Evolutionary conservation across 192 early-diverging fungal genomes (phyloP), one percentile per base, ranked within the genome.

Genomic region (Podila epicladia): DNA sequence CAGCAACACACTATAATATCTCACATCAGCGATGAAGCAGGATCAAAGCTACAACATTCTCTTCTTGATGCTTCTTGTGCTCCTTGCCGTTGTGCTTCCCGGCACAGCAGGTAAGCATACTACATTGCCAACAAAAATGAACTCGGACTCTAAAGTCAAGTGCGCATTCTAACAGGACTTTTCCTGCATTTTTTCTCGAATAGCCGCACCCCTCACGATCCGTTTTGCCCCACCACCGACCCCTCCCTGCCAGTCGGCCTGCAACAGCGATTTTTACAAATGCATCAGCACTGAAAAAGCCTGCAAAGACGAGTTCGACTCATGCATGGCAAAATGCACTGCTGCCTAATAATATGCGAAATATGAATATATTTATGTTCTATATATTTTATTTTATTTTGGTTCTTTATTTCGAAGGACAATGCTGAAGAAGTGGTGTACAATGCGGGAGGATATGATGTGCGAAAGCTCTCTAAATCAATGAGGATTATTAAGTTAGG

Each of bases 191-290:
- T 45, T 45, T 45, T 45, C 3, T 45, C 41, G 41, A 15, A 45
- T 45, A 19, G 22, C 26, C 67, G 29, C 31, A 5, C 22, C 11
- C 4, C 50, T 0, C 65, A 32, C 20, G 38, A 55, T 58, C 19
- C 57, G 7, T 37, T 20, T 11, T 41, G 63, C 67, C 1, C 49
- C 69, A 24, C 57, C 41, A 66, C 64, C 75, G 19, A n/a, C 28
- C 1, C 58, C 75, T 8, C 41, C 69, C 5, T 77, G 68, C 37
- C 75, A 58, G 17, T 77, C 75, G 3, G 62, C 75, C 1, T 77
- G 75, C 67, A 55, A 65, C 12, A 50, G 50, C 8, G 75, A 77
- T 22, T 77, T 22, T 62, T 62, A 77, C 64, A 77, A 77, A 66
- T 77, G 75, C 48, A 65, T 77, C 41, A 70, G 51, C n/a, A n/a